These are phyloP conservation scores for Fusarium sp. DNA, from an alignment of 2,329 filamentous ascomycete genomes.

Conservation along the genomic window DNA sequence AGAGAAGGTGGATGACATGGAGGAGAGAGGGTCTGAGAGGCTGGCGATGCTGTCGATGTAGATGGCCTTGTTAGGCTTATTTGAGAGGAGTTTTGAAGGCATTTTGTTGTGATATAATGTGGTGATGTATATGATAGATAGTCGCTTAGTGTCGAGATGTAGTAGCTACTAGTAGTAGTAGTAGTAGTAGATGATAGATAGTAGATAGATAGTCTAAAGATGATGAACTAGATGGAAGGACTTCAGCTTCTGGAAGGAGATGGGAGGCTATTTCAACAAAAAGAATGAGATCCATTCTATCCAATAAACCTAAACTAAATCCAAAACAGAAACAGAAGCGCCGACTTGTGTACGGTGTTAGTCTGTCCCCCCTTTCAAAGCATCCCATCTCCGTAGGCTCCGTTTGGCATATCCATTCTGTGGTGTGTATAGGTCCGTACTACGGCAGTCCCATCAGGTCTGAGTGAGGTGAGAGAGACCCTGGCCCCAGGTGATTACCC, in stretches of 20 bases:
- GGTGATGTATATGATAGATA: background rate
- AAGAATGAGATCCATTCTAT: conserved; percentile 25
- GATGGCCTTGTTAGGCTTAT: conserved; percentile 37
- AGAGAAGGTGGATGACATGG: conserved; percentile 49
- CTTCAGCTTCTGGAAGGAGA: conserved; percentile 37
- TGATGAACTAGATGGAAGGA: conserved; percentile 16
- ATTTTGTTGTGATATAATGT: background rate
- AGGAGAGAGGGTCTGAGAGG: conserved; percentile 50
- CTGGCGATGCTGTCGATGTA: conserved; percentile 48
- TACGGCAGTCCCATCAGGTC: background rate
- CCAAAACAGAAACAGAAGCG: conserved; percentile 27
- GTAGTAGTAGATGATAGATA: background rate
- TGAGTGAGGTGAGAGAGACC: conserved; percentile 1
- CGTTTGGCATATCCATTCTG: conserved; percentile 31
- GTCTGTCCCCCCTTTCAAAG: conserved; percentile 18
- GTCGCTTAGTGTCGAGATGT: background rate
- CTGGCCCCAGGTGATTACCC: conserved; percentile 33
- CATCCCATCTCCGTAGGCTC: conserved; percentile 39
- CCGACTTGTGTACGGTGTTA: conserved; percentile 18
- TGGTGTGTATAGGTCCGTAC: conserved; percentile 15
- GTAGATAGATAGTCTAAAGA: conserved; percentile 11
- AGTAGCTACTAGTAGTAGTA: background rate
- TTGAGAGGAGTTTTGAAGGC: conserved; percentile 42
- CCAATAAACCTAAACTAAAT: conserved; percentile 11
- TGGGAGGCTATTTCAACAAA: conserved; percentile 24